Percentiles rank a stretch among this genome's conserved stretches.
Evolutionary conservation across 805 yeast species (phyloP).

Genomic region (Isabelozyma pseudorhagii): DNA sequence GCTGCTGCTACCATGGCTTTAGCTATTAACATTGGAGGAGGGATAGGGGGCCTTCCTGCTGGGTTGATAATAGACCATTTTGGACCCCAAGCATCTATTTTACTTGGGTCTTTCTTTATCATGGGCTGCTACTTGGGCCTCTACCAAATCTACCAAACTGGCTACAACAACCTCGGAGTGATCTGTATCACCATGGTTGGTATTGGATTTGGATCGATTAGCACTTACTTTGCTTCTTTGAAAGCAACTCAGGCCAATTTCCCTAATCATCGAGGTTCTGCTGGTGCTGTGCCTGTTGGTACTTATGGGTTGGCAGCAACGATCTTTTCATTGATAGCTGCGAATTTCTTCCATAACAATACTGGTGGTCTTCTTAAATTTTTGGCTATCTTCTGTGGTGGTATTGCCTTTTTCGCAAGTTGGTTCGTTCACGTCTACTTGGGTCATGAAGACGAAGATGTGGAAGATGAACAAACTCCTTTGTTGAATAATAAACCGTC

Average conservation of each 20-base stretch:
- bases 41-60: constrained; percentile 68
- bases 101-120: constrained; percentile 54
- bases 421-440: constrained; percentile 41
- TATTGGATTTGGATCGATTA: constrained; percentile 67
- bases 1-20: constrained; percentile 65
- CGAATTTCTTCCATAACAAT: constrained; percentile 48
- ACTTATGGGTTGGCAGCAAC: constrained; percentile 72
- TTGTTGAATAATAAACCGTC: background rate
- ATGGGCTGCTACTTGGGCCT: constrained; percentile 54
- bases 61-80: constrained; percentile 63
- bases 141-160: constrained; percentile 42
- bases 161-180: constrained; percentile 34
- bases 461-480: background rate
- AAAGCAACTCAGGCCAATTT: constrained; percentile 62
- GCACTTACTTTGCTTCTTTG: constrained; percentile 55
- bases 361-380: constrained; percentile 56
- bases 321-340: constrained; percentile 56
- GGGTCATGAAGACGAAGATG: constrained; percentile 21
- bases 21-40: constrained; percentile 60
- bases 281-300: constrained; percentile 66
- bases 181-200: constrained; percentile 48
- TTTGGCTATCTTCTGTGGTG: constrained; percentile 52
- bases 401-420: constrained; percentile 40
- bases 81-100: constrained; percentile 54
- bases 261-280: constrained; percentile 67